Percentiles rank a stretch among this genome's conserved stretches.
These are phyloP conservation scores for Diaporthe aspalathi DNA, from an alignment of 2,329 filamentous ascomycete genomes.

Conservation along the genomic window DNA sequence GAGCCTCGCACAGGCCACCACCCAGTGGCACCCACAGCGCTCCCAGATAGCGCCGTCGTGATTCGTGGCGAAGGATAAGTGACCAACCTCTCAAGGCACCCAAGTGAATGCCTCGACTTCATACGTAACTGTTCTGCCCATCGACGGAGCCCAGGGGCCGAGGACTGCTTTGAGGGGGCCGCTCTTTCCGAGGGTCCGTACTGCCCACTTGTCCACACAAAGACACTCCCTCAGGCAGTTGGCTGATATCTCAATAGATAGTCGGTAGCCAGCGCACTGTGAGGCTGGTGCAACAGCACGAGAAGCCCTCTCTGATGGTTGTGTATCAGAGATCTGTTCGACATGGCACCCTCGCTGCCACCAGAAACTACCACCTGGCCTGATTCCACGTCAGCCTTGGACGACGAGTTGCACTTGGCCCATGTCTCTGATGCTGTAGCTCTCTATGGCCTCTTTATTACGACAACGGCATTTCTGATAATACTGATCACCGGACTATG, in stretches of 20 bases:
- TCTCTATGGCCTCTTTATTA: constrained; percentile 22
- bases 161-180: background rate
- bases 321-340: background rate
- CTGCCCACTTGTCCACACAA: background rate
- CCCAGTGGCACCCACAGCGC: background rate
- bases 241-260: background rate
- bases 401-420: constrained; percentile 25
- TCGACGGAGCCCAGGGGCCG: background rate
- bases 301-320: background rate
- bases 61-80: background rate
- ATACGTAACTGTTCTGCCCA: background rate
- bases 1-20: constrained; percentile 4
- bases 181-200: background rate
- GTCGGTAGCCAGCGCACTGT: too few relatives aligned
- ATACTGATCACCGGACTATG: background rate
- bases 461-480: constrained; percentile 7
- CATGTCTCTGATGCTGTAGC: constrained; percentile 5
- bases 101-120: background rate
- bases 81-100: background rate
- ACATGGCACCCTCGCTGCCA: background rate
- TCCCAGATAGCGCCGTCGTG: too few relatives aligned
- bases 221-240: background rate
- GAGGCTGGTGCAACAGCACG: background rate
- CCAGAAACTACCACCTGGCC: background rate
- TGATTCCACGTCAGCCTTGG: background rate